Evolutionary conservation across 257 asterid genomes (phyloP).

Genomic region (Capsicum baccatum): DNA sequence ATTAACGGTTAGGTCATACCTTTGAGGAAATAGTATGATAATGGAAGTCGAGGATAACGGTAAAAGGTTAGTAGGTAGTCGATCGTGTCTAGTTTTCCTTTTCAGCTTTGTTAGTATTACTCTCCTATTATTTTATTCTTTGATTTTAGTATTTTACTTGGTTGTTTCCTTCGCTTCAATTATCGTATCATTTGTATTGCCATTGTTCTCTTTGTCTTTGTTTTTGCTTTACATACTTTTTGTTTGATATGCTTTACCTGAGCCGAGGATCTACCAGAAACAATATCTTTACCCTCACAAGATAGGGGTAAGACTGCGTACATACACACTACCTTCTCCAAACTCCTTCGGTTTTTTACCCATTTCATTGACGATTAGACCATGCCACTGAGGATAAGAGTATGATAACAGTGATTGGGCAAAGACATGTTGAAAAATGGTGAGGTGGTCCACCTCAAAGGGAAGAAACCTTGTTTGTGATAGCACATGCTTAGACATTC

Average conservation of each 20-base stretch:
- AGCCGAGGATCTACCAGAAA: not conserved
- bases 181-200: not conserved
- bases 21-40: not conserved
- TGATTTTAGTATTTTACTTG: not conserved
- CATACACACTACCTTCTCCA: too few species aligned
- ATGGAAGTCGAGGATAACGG: not conserved
- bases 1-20: not conserved
- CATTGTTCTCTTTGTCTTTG: not conserved
- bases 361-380: not conserved
- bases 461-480: not conserved
- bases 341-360: not conserved
- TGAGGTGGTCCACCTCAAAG: constrained; percentile 23
- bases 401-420: not conserved
- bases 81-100: not conserved
- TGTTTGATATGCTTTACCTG: not conserved
- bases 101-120: not conserved
- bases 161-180: not conserved
- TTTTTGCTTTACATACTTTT: not conserved
- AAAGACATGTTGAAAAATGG: not conserved
- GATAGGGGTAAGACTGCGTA: not conserved
- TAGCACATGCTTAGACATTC: constrained; percentile 27
- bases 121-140: not conserved
- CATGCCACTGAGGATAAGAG: too few species aligned
- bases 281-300: not conserved
- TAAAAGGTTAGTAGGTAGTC: not conserved